Percentiles rank a stretch among this genome's conserved stretches.
These are phyloP conservation scores for Edaphochlamys debaryana DNA, from an alignment of 139 green algal species.

Conservation along the genomic window DNA sequence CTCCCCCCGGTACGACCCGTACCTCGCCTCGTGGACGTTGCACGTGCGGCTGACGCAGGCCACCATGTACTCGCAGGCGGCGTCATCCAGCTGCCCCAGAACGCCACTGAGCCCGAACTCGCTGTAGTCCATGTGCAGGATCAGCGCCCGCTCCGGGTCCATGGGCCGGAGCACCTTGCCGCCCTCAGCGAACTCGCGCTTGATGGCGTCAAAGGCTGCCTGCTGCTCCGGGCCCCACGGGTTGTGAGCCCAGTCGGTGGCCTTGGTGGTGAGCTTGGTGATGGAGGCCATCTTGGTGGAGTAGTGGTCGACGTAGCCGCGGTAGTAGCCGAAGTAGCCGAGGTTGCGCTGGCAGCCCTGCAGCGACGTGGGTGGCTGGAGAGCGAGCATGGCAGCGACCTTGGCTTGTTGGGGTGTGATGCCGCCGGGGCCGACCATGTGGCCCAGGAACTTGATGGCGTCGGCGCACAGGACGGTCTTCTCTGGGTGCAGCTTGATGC, in stretches of 20 bases:
- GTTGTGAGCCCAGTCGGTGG: not conserved
- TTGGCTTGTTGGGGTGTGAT: not conserved
- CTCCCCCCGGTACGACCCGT: conserved; percentile 46
- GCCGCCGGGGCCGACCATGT: conserved; percentile 22
- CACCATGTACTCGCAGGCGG: no score
- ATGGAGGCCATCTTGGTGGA: not conserved
- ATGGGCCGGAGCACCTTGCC: not conserved
- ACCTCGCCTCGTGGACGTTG: conserved; percentile 41
- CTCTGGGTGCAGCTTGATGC: conserved; percentile 21
- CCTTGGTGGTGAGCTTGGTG: not conserved
- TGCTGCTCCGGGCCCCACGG: not conserved
- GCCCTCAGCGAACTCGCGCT: not conserved
- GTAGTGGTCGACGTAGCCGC: not conserved
- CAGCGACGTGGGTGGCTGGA: not conserved
- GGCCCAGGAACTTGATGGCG: conserved; percentile 51
- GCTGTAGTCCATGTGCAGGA: conserved; percentile 21
- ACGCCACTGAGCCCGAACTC: conserved; percentile 46
- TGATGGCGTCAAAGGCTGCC: conserved; percentile 27
- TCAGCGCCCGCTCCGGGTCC: not conserved
- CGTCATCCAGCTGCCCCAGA: conserved; percentile 47
- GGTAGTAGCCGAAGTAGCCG: no score
- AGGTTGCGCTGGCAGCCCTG: no score
- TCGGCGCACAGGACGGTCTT: conserved; percentile 36
- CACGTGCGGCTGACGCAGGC: conserved; percentile 42
- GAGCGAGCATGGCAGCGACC: not conserved